phyloP scores from a whole-genome alignment of 1,284 basidiomycete genomes.

The Cutaneotrichosporon sp. region DNA sequence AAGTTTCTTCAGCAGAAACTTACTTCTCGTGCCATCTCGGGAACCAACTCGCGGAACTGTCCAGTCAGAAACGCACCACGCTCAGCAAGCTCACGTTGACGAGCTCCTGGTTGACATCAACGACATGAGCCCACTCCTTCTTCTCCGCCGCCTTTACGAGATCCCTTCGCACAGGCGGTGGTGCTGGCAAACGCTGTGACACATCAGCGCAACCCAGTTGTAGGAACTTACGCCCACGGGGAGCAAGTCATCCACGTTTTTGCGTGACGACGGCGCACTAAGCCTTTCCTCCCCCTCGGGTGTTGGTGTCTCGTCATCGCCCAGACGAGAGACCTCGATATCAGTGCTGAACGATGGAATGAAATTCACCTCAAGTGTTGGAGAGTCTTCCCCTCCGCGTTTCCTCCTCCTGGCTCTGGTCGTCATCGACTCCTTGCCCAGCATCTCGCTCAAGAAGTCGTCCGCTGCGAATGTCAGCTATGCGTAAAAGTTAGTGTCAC shows the following conservation, averaged over 20 bases:
- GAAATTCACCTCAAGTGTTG: constrained; percentile 26
- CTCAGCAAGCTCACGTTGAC: constrained; percentile 57
- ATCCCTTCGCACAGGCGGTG: constrained; percentile 35
- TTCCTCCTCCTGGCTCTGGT: constrained; percentile 38
- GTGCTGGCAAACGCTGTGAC: constrained; percentile 44
- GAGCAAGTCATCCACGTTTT: constrained; percentile 73
- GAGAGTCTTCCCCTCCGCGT: constrained; percentile 32
- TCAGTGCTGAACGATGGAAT: neutral
- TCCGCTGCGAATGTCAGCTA: constrained; percentile 30
- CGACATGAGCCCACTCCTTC: constrained; percentile 96
- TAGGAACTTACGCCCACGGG: constrained; percentile 63
- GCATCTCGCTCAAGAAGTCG: constrained; percentile 44
- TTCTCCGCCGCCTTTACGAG: constrained; percentile 56
- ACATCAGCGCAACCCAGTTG: constrained; percentile 9
- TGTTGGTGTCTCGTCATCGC: constrained; percentile 26
- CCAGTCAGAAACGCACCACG: neutral
- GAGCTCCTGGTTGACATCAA: constrained; percentile 86
- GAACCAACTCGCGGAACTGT: constrained; percentile 50
- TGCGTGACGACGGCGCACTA: constrained; percentile 18
- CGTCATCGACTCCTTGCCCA: constrained; percentile 36
- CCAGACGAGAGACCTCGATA: constrained; percentile 26
- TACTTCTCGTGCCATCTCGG: constrained; percentile 47
- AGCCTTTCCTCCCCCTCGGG: constrained; percentile 10
- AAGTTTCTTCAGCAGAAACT: constrained; percentile 14
- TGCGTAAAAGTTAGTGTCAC: neutral